These are phyloP conservation scores for Xylaria hypoxylon DNA, from an alignment of 2,329 filamentous ascomycete genomes.

Conservation along the genomic window DNA sequence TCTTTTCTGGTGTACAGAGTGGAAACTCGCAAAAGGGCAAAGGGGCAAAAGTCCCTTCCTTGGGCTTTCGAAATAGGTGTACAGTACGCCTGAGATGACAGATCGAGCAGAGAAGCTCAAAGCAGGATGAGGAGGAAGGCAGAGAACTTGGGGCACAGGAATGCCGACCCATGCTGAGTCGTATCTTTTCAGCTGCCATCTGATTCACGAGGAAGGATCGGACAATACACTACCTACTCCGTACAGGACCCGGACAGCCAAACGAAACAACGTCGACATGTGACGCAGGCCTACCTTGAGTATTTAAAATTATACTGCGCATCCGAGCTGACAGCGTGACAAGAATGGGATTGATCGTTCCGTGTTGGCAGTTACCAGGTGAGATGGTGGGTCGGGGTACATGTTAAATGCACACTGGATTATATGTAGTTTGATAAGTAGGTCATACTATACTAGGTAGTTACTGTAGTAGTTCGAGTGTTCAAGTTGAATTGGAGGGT, in stretches of 20 bases:
- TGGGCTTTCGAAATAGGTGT: background rate
- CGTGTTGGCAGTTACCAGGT: constrained; percentile 24
- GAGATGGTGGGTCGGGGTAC: constrained; percentile 16
- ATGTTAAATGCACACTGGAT: background rate
- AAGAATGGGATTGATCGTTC: constrained; percentile 25
- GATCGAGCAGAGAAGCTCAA: background rate
- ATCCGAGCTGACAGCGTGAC: constrained; percentile 30
- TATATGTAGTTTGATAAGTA: no score
- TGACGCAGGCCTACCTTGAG: constrained; percentile 21
- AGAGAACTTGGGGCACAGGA: background rate
- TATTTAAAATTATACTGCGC: constrained; percentile 18
- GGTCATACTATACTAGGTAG: no score
- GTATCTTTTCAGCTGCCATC: constrained; percentile 12
- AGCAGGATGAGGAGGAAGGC: background rate
- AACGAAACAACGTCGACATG: constrained; percentile 32
- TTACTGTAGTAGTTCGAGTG: background rate
- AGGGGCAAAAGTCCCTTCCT: no score
- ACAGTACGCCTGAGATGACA: background rate
- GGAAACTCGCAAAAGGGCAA: constrained; percentile 2
- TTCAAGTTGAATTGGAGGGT: constrained; percentile 10
- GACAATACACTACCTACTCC: constrained; percentile 18
- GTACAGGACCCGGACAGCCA: constrained; percentile 6
- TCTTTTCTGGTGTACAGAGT: background rate
- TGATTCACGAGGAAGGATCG: constrained; percentile 19
- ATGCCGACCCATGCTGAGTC: constrained; percentile 15